Conservation (phyloP, 169 alveolate genomes). For the Eimeria praecox region DNA sequence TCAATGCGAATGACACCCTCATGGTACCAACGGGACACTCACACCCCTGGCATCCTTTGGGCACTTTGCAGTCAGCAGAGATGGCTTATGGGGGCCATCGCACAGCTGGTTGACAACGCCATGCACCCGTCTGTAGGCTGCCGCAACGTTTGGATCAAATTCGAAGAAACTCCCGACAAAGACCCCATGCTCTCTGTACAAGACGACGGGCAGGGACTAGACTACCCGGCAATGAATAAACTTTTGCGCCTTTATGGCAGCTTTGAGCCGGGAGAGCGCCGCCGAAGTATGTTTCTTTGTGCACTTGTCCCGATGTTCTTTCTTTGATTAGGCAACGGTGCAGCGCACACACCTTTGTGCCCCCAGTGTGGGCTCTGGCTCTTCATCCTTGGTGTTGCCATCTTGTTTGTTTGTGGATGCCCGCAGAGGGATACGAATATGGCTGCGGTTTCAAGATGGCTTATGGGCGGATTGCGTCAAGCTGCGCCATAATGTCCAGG, state of each 20-base stretch:
- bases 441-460: slow-evolving; percentile 95
- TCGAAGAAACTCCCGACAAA: slow-evolving; percentile 81
- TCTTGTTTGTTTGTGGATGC: background rate
- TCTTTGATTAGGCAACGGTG: background rate
- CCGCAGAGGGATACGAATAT: slow-evolving; percentile 85
- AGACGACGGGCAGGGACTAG: slow-evolving; percentile 81
- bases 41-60: slow-evolving; percentile 81
- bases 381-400: background rate
- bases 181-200: slow-evolving; percentile 80
- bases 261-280: slow-evolving; percentile 82
- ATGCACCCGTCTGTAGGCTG: slow-evolving; percentile 80
- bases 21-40: slow-evolving; percentile 80
- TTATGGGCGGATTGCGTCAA: slow-evolving; percentile 91
- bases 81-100: slow-evolving; percentile 79
- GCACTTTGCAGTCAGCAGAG: slow-evolving; percentile 82
- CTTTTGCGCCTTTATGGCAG: slow-evolving; percentile 80
- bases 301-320: background rate
- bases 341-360: background rate
- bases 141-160: slow-evolving; percentile 71
- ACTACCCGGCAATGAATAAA: slow-evolving; percentile 82
- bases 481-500: slow-evolving; percentile 93
- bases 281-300: slow-evolving; percentile 61
- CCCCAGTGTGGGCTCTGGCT: background rate
- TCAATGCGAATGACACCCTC: slow-evolving; percentile 81
- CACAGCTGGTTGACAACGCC: slow-evolving; percentile 81